phyloP scores from a whole-genome alignment of 352 stramenopile species.

The Phytophthora nicotianae region DNA sequence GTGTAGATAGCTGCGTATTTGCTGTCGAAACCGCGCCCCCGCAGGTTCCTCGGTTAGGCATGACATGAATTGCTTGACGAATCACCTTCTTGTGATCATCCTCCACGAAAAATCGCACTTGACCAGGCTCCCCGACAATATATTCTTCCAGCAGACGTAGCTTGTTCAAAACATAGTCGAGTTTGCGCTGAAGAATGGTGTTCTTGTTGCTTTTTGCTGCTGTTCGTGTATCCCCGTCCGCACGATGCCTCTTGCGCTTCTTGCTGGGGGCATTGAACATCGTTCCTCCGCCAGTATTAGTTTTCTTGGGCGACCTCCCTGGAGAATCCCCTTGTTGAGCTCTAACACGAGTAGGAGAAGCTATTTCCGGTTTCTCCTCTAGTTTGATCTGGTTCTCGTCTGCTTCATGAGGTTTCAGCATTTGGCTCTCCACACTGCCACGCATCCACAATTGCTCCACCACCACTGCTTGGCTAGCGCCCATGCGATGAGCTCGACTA shows the following conservation, averaged over 20 bases:
- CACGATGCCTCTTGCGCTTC: conserved; percentile 41
- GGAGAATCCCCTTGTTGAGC: conserved; percentile 22
- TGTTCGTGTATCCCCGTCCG: conserved; percentile 18
- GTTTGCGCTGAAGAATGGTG: conserved; percentile 45
- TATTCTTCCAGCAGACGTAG: conserved; percentile 46
- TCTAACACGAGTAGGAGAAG: conserved; percentile 15
- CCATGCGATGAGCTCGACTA: conserved; percentile 89
- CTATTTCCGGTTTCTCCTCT: conserved; percentile 15
- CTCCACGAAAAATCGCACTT: conserved; percentile 55
- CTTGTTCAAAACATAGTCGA: conserved; percentile 59
- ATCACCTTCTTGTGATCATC: conserved; percentile 44
- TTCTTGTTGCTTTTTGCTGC: conserved; percentile 45
- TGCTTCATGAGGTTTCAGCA: conserved; percentile 55
- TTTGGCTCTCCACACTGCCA: conserved; percentile 81
- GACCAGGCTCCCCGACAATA: conserved; percentile 42
- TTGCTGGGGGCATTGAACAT: conserved; percentile 42
- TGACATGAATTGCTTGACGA: conserved; percentile 45
- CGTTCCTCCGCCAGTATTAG: conserved; percentile 37
- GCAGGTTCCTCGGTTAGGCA: conserved; percentile 37
- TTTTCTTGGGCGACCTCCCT: conserved; percentile 27
- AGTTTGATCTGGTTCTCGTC: conserved; percentile 14
- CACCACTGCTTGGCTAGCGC: conserved; percentile 88
- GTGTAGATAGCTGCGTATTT: conserved; percentile 12
- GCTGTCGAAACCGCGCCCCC: not conserved
- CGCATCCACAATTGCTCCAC: conserved; percentile 94